Evolutionary conservation across 495 filamentous ascomycete species (phyloP).

Genomic region (Bacidia rubella): DNA sequence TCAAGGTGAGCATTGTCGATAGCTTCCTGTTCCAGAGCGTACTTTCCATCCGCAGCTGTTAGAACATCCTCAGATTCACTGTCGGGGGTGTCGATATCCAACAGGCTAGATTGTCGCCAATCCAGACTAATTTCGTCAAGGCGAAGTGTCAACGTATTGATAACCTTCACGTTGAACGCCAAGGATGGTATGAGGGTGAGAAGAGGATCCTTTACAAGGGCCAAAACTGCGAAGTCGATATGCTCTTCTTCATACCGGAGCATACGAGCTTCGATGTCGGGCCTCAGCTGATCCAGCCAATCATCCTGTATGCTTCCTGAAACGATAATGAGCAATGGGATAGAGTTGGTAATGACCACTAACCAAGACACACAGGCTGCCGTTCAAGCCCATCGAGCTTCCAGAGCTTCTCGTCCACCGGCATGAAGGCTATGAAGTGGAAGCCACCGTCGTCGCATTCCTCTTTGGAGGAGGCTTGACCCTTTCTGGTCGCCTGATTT

Average conservation of each 20-base stretch:
- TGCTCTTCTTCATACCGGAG: constrained; percentile 38
- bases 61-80: not conserved
- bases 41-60: constrained; percentile 22
- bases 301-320: constrained; percentile 29
- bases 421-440: constrained; percentile 87
- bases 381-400: constrained; percentile 77
- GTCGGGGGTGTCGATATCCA: not conserved
- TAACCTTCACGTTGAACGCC: constrained; percentile 32
- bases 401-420: constrained; percentile 63
- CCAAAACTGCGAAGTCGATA: constrained; percentile 44
- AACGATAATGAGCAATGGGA: not conserved
- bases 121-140: constrained; percentile 21
- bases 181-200: constrained; percentile 27
- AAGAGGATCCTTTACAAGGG: constrained; percentile 40
- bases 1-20: constrained; percentile 23
- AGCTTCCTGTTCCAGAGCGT: constrained; percentile 22
- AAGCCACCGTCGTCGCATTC: constrained; percentile 43
- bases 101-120: constrained; percentile 17
- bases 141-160: constrained; percentile 25
- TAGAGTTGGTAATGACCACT: constrained; percentile 7
- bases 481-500: constrained; percentile 39
- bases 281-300: constrained; percentile 37
- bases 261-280: constrained; percentile 38
- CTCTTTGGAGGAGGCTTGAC: constrained; percentile 22
- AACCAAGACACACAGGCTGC: constrained; percentile 60